These are phyloP conservation scores for Mycena rosella DNA, from an alignment of 768 basidiomycete species.

Conservation along the genomic window DNA sequence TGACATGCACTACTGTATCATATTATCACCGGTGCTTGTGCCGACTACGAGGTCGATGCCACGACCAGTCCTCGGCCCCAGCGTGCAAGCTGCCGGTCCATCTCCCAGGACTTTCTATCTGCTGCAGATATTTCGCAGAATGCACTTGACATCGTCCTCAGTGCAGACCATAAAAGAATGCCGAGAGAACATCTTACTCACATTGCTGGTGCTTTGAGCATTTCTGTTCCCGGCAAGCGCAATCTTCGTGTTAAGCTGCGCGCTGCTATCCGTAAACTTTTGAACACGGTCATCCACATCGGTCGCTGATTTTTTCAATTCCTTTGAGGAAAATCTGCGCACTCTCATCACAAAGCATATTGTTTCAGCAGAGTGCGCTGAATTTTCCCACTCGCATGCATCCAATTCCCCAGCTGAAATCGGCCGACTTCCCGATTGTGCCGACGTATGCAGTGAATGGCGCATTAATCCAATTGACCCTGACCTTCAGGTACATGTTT, in stretches of 20 bases:
- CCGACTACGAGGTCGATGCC: too few relatives aligned
- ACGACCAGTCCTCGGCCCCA: background rate
- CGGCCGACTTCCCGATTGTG: background rate
- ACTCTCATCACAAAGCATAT: background rate
- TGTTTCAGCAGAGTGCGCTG: background rate
- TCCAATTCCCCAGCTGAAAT: background rate
- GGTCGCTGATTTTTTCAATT: constrained; percentile 2
- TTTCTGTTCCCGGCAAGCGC: background rate
- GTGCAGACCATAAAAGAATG: background rate
- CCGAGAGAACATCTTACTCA: background rate
- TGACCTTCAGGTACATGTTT: constrained; percentile 2
- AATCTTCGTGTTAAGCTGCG: background rate
- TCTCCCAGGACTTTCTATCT: background rate
- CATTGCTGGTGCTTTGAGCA: background rate
- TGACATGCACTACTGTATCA: too few relatives aligned
- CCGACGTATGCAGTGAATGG: background rate
- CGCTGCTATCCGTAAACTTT: background rate
- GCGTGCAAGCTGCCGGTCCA: background rate
- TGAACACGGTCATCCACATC: background rate
- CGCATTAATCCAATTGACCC: background rate
- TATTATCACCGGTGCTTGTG: too few relatives aligned
- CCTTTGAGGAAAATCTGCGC: constrained; percentile 1
- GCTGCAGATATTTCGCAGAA: background rate
- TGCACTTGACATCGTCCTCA: background rate
- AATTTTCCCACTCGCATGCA: background rate